phyloP scores from a whole-genome alignment of 148 eudicot species.

The Camellia granthamiana region DNA sequence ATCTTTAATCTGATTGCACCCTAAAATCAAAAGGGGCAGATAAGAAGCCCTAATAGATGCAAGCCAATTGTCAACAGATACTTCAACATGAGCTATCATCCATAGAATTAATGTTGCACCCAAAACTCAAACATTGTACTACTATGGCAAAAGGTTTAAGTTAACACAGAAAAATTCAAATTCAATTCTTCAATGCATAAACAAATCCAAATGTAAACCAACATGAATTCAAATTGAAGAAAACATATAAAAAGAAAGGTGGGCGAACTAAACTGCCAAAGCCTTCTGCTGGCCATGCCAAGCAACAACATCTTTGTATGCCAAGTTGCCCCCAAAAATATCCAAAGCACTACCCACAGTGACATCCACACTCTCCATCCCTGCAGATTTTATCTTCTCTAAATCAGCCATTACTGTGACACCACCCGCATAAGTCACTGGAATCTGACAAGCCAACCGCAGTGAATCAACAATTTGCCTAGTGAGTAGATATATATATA shows the following conservation, averaged over 20 bases:
- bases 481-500: background rate
- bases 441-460: slow-evolving; percentile 51
- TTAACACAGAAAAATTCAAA: background rate
- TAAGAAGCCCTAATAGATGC: background rate
- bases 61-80: background rate
- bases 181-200: background rate
- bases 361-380: slow-evolving; percentile 77
- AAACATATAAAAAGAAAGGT: background rate
- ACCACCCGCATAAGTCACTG: slow-evolving; percentile 98
- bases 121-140: background rate
- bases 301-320: slow-evolving; percentile 77
- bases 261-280: slow-evolving; percentile 26
- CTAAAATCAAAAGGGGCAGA: background rate
- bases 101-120: no score
- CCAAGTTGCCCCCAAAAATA: slow-evolving; percentile 78
- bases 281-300: slow-evolving; percentile 70
- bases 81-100: background rate
- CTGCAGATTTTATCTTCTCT: slow-evolving; percentile 81
- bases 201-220: no score
- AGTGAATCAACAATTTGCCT: background rate
- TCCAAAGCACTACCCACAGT: slow-evolving; percentile 98
- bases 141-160: background rate
- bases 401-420: slow-evolving; percentile 76
- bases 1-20: background rate
- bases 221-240: background rate